Evolutionary conservation across 352 stramenopile genomes (phyloP).

Genomic region (Hyaloperonospora arabidopsidis): DNA sequence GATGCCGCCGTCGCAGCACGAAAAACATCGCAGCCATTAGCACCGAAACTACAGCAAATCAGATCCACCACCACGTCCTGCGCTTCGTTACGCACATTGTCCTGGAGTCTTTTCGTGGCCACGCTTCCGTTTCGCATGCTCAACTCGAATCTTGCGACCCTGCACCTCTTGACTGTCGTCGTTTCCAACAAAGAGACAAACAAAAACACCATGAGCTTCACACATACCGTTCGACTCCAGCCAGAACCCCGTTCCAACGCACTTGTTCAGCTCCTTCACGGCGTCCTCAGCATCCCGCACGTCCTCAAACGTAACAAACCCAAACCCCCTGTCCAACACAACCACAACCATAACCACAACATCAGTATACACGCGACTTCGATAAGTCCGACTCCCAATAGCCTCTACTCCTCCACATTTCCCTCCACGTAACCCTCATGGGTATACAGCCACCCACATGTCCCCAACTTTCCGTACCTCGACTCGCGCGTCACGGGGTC

Average conservation of each 20-base stretch:
- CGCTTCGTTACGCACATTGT: conserved; percentile 48
- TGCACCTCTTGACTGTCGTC: conserved; percentile 59
- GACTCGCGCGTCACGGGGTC: conserved; percentile 72
- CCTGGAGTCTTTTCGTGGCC: conserved; percentile 79
- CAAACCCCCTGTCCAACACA: conserved; percentile 44
- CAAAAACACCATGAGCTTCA: conserved; percentile 2
- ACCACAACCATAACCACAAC: not conserved
- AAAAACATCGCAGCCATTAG: not conserved
- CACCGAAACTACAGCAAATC: not conserved
- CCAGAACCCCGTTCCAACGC: conserved; percentile 11
- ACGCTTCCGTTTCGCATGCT: conserved; percentile 73
- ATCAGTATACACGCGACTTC: no score
- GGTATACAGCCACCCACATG: not conserved
- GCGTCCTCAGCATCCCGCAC: conserved; percentile 66
- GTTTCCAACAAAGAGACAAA: not conserved
- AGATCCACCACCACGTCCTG: not conserved
- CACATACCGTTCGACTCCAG: not conserved
- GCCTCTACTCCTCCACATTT: no score
- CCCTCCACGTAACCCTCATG: no score
- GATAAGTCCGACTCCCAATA: no score
- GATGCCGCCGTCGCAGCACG: not conserved
- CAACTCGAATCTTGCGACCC: conserved; percentile 61
- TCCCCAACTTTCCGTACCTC: conserved; percentile 20
- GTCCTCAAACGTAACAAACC: conserved; percentile 75
- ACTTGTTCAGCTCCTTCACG: conserved; percentile 77